Base-by-base conservation (phyloP, 768 basidiomycete species). In the Boletus sp. region DNA sequence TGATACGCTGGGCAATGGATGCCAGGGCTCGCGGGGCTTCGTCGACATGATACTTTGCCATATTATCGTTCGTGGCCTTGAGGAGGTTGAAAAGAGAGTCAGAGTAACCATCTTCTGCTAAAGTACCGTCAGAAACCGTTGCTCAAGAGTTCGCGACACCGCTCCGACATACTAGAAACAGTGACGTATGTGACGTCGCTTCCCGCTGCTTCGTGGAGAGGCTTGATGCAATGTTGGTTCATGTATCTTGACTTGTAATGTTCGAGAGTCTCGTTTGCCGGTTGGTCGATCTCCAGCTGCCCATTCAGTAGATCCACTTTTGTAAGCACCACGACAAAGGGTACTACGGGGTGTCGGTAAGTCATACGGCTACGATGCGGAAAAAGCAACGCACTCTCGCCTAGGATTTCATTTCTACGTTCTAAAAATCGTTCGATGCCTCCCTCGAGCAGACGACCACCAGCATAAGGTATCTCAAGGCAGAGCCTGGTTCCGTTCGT, bases 321-420 rank as follows among this genome's bases (percentile, higher is more conserved):
- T 2, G 62, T 63, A 36, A 63, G 63, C 1, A 63, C 62, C 30
- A 61, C 52, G 2, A 63, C 58, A 14, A 63, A 54, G 4, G 58
- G 62, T 14, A 60, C 45, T 64, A 5, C 2, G 7, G 11, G 32
- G 6, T 9, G 10, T 18, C 8, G 10, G 35, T 57, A 37, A 56
- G 49, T 18, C 4, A 30, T 33, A 15, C 24, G 24, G 2, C 1
- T 1, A 35, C 4, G 32, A 18, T 4, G 7, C 10, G 44, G 14
- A 1, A 46, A 51, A 20, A 28, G n/a, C 4, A 28, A 9, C 36
- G 15, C 7, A 63, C 62, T 35, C 1, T 60, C 12, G 7, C 62
- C 62, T 5, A 63, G 35, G 7, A 60, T 56, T 17, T 60, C 44
- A 0, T 30, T 4, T 24, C 51, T 64, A 6, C 11, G 28, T 20